phyloP scores from a whole-genome alignment of 345 rosid species.

The Arabis alpina region DNA sequence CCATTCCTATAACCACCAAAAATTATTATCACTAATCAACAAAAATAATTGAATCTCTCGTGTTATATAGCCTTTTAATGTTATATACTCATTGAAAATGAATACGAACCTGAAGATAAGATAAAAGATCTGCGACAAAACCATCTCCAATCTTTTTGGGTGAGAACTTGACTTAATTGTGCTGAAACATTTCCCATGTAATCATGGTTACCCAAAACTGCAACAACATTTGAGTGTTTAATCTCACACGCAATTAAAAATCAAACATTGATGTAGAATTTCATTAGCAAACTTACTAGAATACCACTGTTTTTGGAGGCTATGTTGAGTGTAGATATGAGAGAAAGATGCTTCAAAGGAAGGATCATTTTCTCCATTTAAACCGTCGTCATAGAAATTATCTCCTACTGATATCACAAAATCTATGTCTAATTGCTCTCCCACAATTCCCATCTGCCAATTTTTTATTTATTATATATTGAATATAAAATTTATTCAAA shows the following conservation, averaged over 20 bases:
- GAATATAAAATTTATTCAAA: too few species aligned
- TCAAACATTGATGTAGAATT: background rate
- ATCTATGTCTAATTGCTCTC: conserved; percentile 66
- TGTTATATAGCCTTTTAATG: too few species aligned
- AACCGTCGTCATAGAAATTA: conserved; percentile 74
- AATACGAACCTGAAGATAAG: conserved; percentile 42
- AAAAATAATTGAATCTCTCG: background rate
- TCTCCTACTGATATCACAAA: conserved; percentile 76
- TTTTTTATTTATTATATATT: conserved; percentile 8
- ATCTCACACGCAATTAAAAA: background rate
- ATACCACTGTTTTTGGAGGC: conserved; percentile 86
- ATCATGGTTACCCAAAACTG: conserved; percentile 64
- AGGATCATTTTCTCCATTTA: conserved; percentile 58
- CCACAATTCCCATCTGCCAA: conserved; percentile 76
- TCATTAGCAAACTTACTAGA: conserved; percentile 45
- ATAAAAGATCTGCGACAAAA: conserved; percentile 54
- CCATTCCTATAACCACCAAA: conserved; percentile 44
- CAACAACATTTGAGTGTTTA: conserved; percentile 12
- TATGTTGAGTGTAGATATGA: conserved; percentile 62
- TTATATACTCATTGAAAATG: too few species aligned
- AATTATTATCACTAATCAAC: background rate
- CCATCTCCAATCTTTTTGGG: conserved; percentile 52
- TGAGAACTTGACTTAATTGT: conserved; percentile 46
- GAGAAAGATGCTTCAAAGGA: conserved; percentile 65
- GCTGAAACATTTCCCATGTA: conserved; percentile 53